Percentiles rank a stretch among this genome's conserved stretches.
phyloP scores from a whole-genome alignment of 352 stramenopile species.

The Phytopythium montanum region DNA sequence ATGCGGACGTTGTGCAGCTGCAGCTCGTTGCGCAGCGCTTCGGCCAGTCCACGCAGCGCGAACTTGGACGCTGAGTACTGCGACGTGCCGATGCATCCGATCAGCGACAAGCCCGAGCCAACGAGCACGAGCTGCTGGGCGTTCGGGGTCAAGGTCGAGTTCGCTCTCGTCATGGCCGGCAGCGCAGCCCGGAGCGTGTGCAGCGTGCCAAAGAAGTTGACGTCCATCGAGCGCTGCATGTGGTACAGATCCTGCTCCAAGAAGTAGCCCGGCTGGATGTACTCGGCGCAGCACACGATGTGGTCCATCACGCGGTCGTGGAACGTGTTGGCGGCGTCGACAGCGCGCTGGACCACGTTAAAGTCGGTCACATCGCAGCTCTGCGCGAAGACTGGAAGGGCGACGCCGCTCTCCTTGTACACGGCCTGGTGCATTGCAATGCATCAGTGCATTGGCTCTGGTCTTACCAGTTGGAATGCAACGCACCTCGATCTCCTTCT shows the following conservation, averaged over 20 bases:
- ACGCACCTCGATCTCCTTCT: conserved; percentile 25
- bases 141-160: background rate
- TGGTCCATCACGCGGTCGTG: conserved; percentile 39
- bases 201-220: conserved; percentile 61
- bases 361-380: conserved; percentile 45
- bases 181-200: conserved; percentile 42
- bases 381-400: conserved; percentile 28
- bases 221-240: conserved; percentile 42
- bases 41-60: conserved; percentile 50
- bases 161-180: conserved; percentile 32
- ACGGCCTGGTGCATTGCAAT: background rate
- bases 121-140: conserved; percentile 40
- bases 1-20: conserved; percentile 33
- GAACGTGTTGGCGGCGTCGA: conserved; percentile 41
- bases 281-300: conserved; percentile 48
- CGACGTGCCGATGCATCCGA: conserved; percentile 41
- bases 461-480: no score
- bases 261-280: conserved; percentile 42
- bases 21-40: conserved; percentile 48
- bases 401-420: conserved; percentile 10
- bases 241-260: conserved; percentile 38
- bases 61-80: conserved; percentile 47
- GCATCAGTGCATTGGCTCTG: no score
- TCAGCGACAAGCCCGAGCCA: conserved; percentile 38
- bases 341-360: conserved; percentile 26